These are phyloP conservation scores for Dactylellina sp. DNA, from an alignment of 2,329 filamentous ascomycete genomes.

Conservation along the genomic window DNA sequence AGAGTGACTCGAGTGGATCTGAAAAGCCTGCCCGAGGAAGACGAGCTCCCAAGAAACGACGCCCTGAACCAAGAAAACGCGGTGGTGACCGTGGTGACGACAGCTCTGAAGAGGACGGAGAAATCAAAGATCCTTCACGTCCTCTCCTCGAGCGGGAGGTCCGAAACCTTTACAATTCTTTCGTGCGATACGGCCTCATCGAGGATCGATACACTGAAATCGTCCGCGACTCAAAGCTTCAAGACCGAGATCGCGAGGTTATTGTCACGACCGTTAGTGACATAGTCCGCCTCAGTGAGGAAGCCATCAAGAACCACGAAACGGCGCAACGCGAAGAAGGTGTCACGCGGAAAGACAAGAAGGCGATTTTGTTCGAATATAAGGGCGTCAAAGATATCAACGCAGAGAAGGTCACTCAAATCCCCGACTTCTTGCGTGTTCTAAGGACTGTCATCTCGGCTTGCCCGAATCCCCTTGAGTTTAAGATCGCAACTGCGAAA, in stretches of 20 bases:
- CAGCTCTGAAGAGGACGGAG: conserved; percentile 77
- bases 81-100: conserved; percentile 67
- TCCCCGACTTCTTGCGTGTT: conserved; percentile 87
- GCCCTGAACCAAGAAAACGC: conserved; percentile 75
- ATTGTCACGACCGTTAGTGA: conserved; percentile 81
- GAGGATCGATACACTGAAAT: conserved; percentile 90
- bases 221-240: conserved; percentile 84
- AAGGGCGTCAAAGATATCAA: conserved; percentile 94
- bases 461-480: conserved; percentile 77
- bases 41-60: conserved; percentile 77
- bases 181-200: conserved; percentile 89
- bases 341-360: conserved; percentile 84
- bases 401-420: conserved; percentile 91
- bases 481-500: conserved; percentile 91
- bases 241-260: conserved; percentile 83
- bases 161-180: conserved; percentile 88
- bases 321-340: conserved; percentile 80
- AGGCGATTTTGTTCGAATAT: conserved; percentile 95
- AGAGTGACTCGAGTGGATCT: conserved; percentile 63
- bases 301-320: conserved; percentile 75
- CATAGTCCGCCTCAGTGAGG: conserved; percentile 72
- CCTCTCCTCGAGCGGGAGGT: conserved; percentile 92
- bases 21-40: conserved; percentile 66
- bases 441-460: conserved; percentile 77
- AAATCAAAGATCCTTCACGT: conserved; percentile 82